phyloP scores from a whole-genome alignment of 2,329 filamentous ascomycete genomes.

The Davidsoniella neocaledoniae region DNA sequence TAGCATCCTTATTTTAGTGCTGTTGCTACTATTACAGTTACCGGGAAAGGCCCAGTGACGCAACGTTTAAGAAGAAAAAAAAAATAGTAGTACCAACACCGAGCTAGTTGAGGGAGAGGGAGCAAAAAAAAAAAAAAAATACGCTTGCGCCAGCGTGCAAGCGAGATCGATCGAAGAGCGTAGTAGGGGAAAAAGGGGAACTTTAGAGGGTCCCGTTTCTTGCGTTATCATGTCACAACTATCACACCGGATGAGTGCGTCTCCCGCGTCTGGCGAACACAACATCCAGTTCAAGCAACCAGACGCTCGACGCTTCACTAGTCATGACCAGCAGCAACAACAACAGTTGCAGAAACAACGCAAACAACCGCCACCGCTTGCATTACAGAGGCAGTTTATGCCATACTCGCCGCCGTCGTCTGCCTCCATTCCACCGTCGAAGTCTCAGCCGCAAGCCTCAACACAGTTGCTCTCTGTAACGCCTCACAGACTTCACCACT shows the following conservation, averaged over 20 bases:
- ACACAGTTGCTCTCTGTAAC: neutral
- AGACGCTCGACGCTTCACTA: conserved; percentile 6
- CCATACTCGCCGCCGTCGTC: conserved; percentile 1
- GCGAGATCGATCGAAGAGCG: neutral
- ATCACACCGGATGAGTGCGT: conserved; percentile 6
- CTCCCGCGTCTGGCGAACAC: neutral
- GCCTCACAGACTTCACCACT: conserved; percentile 6
- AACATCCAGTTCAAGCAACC: conserved; percentile 1
- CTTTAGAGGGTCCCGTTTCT: neutral
- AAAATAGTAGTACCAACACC: neutral
- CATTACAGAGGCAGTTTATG: neutral
- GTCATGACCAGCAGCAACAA: neutral
- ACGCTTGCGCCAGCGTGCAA: neutral
- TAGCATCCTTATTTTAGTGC: neutral
- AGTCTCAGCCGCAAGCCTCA: neutral
- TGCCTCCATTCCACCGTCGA: neutral
- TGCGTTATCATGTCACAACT: conserved; percentile 6
- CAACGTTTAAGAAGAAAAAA: neutral
- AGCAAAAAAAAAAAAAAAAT: neutral
- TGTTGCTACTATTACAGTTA: neutral
- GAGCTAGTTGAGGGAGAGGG: neutral
- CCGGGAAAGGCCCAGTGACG: neutral
- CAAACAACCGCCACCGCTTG: conserved; percentile 1
- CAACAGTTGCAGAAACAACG: neutral
- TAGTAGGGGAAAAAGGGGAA: conserved; percentile 4